Base-by-base conservation (phyloP, 176 grass and related monocot genomes). In the Melocanna baccifera region DNA sequence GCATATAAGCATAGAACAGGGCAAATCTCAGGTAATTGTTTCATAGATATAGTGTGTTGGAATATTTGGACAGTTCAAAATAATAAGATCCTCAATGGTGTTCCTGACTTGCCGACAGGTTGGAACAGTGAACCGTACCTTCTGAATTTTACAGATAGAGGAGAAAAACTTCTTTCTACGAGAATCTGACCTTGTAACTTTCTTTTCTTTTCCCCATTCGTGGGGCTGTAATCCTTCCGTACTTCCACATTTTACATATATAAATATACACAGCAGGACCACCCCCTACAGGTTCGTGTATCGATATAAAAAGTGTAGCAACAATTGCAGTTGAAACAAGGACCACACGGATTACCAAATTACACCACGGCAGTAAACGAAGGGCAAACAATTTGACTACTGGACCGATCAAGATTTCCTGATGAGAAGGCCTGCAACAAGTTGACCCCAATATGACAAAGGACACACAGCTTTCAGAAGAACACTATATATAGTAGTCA, bases 401-500 rank as follows among this genome's bases (percentile, higher is more conserved):
- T 9, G 3, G 7, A 12, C 20, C 8, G 22, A n/a, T 34, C 7
- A 10, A 65, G 20, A 52, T 37, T 52, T n/a, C 10, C 19, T 6
- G 16, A 75, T 10, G 77, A 59, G 6, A 26, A 32, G 37, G 57
- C 6, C 46, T 65, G 28, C 56, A 51, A 51, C 14, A 45, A 71
- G 71, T 9, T 47, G 43, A 81, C 70, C 6, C 22, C 15, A n/a
- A 57, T n/a, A 57, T n/a, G 22, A 57, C 65, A 11, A 40, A 1
- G 29, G 9, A 3, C 2, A 67, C 58, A 56, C 13, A 13, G 65
- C 23, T 71, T 63, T 72, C 2, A 69, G 5, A 86, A 26, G 1
- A 65, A 5, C 58, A 73, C 78, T 86, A 73, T 75, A 68, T 87
- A 68, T 87, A 81, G 78, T 67, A 82, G 71, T 61, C 71, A 77